A percentile compares a stretch with the other conserved stretches of the same genome.
These are phyloP conservation scores for Teunomyces stri DNA, from an alignment of 805 yeast species.

Conservation along the genomic window DNA sequence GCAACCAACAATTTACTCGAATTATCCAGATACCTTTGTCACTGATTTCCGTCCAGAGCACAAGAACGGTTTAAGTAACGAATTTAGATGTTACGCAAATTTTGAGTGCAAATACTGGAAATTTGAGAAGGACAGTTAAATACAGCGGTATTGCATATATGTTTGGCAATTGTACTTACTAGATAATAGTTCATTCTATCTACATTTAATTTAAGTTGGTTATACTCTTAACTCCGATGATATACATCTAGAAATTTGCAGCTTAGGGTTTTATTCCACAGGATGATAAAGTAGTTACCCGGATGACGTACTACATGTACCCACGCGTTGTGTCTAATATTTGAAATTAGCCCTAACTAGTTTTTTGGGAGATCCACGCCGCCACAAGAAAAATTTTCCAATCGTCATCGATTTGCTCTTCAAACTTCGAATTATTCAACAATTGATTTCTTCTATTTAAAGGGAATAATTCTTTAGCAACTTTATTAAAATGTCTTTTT, in stretches of 20 bases:
- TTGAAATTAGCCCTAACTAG: background rate
- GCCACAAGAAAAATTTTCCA: background rate
- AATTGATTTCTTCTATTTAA: conserved; percentile 2
- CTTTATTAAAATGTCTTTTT: conserved; percentile 57
- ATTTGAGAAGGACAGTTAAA: conserved; percentile 21
- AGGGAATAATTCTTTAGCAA: conserved; percentile 3
- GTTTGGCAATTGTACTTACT: background rate
- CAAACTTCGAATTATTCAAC: conserved; percentile 5
- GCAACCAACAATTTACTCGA: conserved; percentile 55
- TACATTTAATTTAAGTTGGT: too few species aligned
- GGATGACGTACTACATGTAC: background rate
- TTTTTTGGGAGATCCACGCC: conserved; percentile 2
- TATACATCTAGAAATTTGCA: background rate
- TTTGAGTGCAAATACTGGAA: conserved; percentile 72
- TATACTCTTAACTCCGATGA: background rate
- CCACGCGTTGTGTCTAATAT: background rate
- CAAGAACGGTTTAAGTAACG: conserved; percentile 81
- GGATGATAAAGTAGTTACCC: background rate
- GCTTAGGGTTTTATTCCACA: background rate
- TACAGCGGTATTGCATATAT: background rate
- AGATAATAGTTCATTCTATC: too few species aligned
- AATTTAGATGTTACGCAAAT: conserved; percentile 80
- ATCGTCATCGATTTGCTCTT: conserved; percentile 1
- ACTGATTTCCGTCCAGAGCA: conserved; percentile 79
- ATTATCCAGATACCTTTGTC: conserved; percentile 61